Conservation (phyloP, 768 basidiomycete species). For the Boletus speciosus region DNA sequence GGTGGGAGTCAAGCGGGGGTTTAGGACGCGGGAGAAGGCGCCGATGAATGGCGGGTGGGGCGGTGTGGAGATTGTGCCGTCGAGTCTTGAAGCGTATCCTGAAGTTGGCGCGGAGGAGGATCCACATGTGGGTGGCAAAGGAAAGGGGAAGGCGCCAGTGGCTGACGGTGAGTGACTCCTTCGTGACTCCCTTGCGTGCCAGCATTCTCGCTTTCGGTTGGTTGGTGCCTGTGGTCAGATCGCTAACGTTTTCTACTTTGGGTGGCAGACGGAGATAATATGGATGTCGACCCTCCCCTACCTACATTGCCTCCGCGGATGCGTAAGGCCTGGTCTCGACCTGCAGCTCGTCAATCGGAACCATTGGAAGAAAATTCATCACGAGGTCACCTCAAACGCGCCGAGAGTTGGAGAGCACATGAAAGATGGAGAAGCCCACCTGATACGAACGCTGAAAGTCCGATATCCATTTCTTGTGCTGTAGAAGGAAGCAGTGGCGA, state of each 20-base stretch:
- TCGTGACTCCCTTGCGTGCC: background rate
- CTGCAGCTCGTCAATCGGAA: constrained; percentile 1
- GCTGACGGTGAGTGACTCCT: constrained; percentile 21
- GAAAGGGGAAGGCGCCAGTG: constrained; percentile 17
- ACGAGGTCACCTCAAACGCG: background rate
- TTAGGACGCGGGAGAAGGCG: constrained; percentile 55
- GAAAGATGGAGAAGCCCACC: constrained; percentile 26
- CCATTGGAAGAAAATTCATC: background rate
- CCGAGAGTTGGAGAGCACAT: constrained; percentile 9
- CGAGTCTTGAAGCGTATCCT: constrained; percentile 20
- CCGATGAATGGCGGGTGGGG: constrained; percentile 59
- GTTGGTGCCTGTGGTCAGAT: background rate
- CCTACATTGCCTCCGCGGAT: constrained; percentile 57
- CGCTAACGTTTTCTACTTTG: background rate
- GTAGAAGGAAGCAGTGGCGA: constrained; percentile 1
- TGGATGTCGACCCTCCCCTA: constrained; percentile 14
- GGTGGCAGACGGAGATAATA: constrained; percentile 5
- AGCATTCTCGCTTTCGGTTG: background rate
- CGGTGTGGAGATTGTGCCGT: constrained; percentile 55
- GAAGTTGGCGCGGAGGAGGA: constrained; percentile 11
- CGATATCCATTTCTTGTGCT: constrained; percentile 10
- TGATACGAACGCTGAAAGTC: constrained; percentile 18
- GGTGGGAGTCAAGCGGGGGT: constrained; percentile 57
- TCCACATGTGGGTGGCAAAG: constrained; percentile 6
- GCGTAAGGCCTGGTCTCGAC: constrained; percentile 46